Percentiles rank a stretch among this genome's conserved stretches.
Evolutionary conservation across 2,329 filamentous ascomycete genomes (phyloP).

Genomic region (Fusarium vanettenii): DNA sequence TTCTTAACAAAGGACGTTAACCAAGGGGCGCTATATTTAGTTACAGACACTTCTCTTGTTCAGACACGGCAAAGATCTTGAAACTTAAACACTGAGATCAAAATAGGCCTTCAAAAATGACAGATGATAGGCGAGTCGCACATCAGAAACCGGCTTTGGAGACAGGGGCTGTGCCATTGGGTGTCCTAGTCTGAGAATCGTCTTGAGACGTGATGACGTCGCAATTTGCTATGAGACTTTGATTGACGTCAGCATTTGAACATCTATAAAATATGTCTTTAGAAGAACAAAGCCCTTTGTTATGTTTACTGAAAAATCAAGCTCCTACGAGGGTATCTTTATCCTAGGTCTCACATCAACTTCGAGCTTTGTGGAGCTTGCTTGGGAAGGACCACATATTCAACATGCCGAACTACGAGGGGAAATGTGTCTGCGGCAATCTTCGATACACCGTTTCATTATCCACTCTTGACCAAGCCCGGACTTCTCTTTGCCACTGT

Average conservation of each 20-base stretch:
- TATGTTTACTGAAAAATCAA: background rate
- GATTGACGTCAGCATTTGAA: slow-evolving; percentile 22
- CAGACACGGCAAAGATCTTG: background rate
- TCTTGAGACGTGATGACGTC: background rate
- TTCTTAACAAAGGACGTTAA: background rate
- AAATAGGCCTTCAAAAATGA: no score
- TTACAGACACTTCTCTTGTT: background rate
- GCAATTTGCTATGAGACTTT: background rate
- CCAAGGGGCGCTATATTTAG: background rate
- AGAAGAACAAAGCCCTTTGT: background rate
- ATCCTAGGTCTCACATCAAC: background rate
- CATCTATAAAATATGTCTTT: accelerated
- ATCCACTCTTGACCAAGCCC: slow-evolving; percentile 16
- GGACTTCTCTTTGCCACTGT: slow-evolving; percentile 22
- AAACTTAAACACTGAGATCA: background rate
- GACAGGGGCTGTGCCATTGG: background rate
- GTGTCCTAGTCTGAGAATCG: background rate
- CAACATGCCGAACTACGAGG: slow-evolving; percentile 16
- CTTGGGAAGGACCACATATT: background rate
- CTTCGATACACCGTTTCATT: slow-evolving; percentile 21
- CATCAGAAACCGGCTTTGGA: background rate
- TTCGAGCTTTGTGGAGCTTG: accelerated
- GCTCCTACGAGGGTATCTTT: background rate
- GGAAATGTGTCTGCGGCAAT: slow-evolving; percentile 26
- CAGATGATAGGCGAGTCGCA: background rate